Conservation (phyloP, 306 rosid genomes). For the Prunus campanulata region DNA sequence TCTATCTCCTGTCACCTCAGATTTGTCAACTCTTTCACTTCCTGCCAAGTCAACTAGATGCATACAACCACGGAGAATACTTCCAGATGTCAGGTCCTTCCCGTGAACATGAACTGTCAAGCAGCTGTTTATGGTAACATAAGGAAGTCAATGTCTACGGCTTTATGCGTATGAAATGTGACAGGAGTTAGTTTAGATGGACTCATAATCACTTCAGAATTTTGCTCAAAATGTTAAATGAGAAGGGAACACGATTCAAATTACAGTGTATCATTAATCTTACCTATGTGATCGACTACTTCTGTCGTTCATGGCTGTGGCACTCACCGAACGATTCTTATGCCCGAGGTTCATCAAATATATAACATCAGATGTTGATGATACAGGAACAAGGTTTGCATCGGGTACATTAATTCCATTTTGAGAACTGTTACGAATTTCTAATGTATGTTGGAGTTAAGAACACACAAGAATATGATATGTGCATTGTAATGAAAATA, state of each 20-base stretch:
- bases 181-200: background rate
- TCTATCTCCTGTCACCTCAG: slow-evolving; percentile 92
- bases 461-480: slow-evolving; percentile 22
- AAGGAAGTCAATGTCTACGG: slow-evolving; percentile 12
- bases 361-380: slow-evolving; percentile 73
- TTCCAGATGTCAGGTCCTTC: slow-evolving; percentile 65
- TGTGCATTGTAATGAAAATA: background rate
- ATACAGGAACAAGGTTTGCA: slow-evolving; percentile 72
- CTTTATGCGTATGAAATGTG: background rate
- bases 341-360: slow-evolving; percentile 81
- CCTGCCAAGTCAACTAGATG: slow-evolving; percentile 98
- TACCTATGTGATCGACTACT: slow-evolving; percentile 98
- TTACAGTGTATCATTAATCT: background rate
- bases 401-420: slow-evolving; percentile 88
- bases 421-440: slow-evolving; percentile 70
- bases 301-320: slow-evolving; percentile 85
- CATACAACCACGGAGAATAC: slow-evolving; percentile 70
- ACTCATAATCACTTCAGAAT: background rate
- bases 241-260: background rate
- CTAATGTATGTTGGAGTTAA: slow-evolving; percentile 62
- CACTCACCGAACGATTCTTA: slow-evolving; percentile 75
- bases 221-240: background rate
- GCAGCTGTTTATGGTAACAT: slow-evolving; percentile 58
- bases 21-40: slow-evolving; percentile 95
- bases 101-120: slow-evolving; percentile 97